Evolutionary conservation across 495 filamentous ascomycete genomes (phyloP).

Genomic region (Thermothielavioides terrestris): DNA sequence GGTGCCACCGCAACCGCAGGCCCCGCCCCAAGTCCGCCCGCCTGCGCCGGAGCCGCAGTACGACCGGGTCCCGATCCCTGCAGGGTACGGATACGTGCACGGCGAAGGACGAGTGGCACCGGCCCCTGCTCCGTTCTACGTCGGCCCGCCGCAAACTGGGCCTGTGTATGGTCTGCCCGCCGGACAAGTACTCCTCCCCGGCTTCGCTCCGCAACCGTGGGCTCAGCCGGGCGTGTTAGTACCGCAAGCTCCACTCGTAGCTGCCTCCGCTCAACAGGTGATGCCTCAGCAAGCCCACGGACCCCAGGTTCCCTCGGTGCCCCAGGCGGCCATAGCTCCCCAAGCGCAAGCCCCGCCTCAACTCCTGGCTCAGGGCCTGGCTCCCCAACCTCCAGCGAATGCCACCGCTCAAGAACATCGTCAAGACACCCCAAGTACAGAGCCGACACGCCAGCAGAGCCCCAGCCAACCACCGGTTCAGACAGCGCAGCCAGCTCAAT

Average conservation of each 20-base stretch:
- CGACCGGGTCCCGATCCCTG: constrained; percentile 39
- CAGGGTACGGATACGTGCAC: constrained; percentile 37
- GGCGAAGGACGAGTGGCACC: constrained; percentile 32
- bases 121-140: constrained; percentile 30
- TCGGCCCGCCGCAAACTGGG: constrained; percentile 18
- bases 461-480: not conserved
- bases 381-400: not conserved
- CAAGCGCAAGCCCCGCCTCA: not conserved
- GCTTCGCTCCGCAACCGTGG: constrained; percentile 13
- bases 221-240: not conserved
- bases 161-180: not conserved
- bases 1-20: constrained; percentile 3
- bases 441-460: not conserved
- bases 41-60: constrained; percentile 31
- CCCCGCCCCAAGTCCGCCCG: not conserved
- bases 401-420: not conserved
- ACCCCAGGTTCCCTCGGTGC: not conserved
- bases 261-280: constrained; percentile 4
- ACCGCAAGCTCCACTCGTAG: not conserved
- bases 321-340: not conserved
- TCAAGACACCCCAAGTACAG: not conserved
- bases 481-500: not conserved
- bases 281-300: not conserved
- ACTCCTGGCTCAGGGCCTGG: not conserved
- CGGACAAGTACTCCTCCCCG: not conserved